Base-by-base conservation (phyloP, 805 yeast species). In the Starmerella vaccinii region DNA sequence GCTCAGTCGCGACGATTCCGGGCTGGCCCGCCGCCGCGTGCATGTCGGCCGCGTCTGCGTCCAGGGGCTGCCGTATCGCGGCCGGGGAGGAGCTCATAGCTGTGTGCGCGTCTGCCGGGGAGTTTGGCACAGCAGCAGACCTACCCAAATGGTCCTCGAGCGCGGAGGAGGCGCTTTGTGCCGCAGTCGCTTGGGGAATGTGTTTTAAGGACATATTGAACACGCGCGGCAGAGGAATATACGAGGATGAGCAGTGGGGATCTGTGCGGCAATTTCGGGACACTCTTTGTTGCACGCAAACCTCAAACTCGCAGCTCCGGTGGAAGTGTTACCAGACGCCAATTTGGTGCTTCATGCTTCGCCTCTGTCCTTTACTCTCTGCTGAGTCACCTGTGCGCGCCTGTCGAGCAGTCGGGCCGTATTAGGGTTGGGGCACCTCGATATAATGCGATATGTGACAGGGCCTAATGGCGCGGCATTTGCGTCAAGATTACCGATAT, bases 1-100 rank as follows among this genome's bases (percentile, higher is more conserved):
- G 94, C 62, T 80, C 81, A 1, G 65, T 61, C 2, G 53, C 54
- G 13, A 53, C 55, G 16, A 32, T 39, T 10, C 54, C 53, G 15
- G 56, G 57, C 7, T 49, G 55, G 15, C 56, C 57, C 4, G 54
- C 53, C 9, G 49, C 44, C 15, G 21, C 29, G 18, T 32, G 54
- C 18, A 42, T 33, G 32, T 49, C 50, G 26, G 47, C 46, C 18
- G 45, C 16, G 7, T 15, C 32, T 15, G 16, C 16, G n/a, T 41
- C 45, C 4, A 26, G 8, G 23, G 13, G 34, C 5, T 18, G 21
- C 30, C 30, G 15, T 6, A 6, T 32, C 10, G 29, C 12, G 8
- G 21, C 30, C 16, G 29, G 18, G 7, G 43, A 16, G 19, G 43
- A 9, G 15, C 19, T 22, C 12, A 37, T 15, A 5, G 8, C 12